A percentile compares a stretch with the other conserved stretches of the same genome.
Conservation (phyloP, 2,329 filamentous ascomycete genomes). For the Endothia cerciana region DNA sequence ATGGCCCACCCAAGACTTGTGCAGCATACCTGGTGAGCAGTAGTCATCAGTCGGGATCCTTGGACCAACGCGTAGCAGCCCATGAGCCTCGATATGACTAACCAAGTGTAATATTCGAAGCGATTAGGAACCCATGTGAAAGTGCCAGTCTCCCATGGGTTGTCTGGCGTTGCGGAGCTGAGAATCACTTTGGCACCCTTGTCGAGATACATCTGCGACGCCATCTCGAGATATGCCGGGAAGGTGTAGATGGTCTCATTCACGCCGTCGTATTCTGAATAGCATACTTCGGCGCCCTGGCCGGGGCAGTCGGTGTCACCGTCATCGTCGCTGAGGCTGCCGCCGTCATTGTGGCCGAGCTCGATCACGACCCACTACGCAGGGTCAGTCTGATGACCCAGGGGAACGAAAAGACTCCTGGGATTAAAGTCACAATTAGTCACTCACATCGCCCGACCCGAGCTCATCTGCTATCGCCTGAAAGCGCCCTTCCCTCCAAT, state of each 20-base stretch:
- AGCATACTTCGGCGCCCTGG: conserved; percentile 56
- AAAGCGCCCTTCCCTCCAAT: conserved; percentile 68
- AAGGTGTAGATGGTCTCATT: conserved; percentile 64
- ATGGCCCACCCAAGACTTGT: conserved; percentile 41
- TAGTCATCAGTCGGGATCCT: conserved; percentile 27
- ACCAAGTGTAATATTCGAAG: conserved; percentile 60
- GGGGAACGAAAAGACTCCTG: not conserved
- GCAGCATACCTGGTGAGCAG: conserved; percentile 38
- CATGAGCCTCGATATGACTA: conserved; percentile 33
- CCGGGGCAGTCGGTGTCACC: conserved; percentile 63
- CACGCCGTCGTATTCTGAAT: conserved; percentile 53
- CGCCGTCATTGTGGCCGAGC: conserved; percentile 75
- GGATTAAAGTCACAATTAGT: not conserved
- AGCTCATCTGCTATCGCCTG: conserved; percentile 56
- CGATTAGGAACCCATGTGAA: conserved; percentile 53
- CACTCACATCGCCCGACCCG: conserved; percentile 52
- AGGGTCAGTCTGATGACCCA: not conserved
- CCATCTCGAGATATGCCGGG: conserved; percentile 62
- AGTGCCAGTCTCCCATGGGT: conserved; percentile 61
- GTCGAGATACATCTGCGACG: conserved; percentile 54
- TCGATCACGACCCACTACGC: conserved; percentile 65
- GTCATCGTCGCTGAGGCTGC: conserved; percentile 61
- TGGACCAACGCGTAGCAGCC: not conserved
- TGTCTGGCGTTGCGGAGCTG: conserved; percentile 58
- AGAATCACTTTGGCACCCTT: conserved; percentile 66